Conservation (phyloP, 1,139 yeast species). For the Meyerozyma athensensis region DNA sequence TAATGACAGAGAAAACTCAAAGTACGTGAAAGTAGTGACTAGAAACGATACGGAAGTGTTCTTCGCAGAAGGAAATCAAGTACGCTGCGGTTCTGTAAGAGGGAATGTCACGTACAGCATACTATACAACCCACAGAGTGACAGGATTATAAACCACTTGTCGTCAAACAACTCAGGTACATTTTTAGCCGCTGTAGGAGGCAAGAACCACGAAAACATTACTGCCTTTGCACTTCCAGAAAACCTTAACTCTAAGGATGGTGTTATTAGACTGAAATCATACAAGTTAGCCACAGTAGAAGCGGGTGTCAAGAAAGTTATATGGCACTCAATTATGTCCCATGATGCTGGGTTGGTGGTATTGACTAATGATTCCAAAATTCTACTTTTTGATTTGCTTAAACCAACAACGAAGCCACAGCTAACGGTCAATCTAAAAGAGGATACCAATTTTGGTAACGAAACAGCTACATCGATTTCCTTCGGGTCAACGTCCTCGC, state of each 20-base stretch:
- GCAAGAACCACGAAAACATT: conserved; percentile 13
- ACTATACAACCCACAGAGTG: conserved; percentile 9
- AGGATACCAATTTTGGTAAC: conserved; percentile 12
- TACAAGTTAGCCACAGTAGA: conserved; percentile 15
- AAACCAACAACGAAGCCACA: conserved; percentile 23
- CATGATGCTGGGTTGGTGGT: conserved; percentile 29
- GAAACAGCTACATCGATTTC: conserved; percentile 24
- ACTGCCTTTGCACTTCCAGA: conserved; percentile 24
- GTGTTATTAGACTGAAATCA: conserved; percentile 12
- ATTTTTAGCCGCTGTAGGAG: conserved; percentile 31
- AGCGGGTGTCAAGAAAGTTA: conserved; percentile 20
- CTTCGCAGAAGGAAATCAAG: conserved; percentile 24
- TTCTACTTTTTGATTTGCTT: conserved; percentile 28
- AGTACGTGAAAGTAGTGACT: conserved; percentile 8
- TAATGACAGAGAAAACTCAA: not conserved
- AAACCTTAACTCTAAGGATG: conserved; percentile 8
- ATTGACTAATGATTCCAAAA: conserved; percentile 20
- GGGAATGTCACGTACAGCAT: conserved; percentile 18
- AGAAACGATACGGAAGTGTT: conserved; percentile 26
- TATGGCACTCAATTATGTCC: conserved; percentile 31
- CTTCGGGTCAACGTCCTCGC: conserved; percentile 28
- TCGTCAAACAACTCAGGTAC: conserved; percentile 26
- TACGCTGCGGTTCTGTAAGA: conserved; percentile 17
- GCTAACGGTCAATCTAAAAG: conserved; percentile 18
- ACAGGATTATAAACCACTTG: conserved; percentile 21